Evolutionary conservation across 2,329 filamentous ascomycete genomes (phyloP), one percentile per base, ranked within the genome.

Genomic region (Paramyrothecium sp.): DNA sequence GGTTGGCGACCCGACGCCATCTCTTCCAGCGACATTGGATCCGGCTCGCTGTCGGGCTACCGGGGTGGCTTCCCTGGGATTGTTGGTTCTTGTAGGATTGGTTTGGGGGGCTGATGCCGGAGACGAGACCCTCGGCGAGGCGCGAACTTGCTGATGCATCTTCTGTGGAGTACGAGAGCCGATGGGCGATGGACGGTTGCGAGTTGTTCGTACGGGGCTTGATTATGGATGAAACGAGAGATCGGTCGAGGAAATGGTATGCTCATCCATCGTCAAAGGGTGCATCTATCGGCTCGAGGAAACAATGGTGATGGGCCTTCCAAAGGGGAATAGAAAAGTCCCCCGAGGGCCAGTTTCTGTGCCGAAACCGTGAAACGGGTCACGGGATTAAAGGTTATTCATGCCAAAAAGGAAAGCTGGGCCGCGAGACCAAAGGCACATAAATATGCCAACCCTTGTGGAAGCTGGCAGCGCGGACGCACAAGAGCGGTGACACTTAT

Each of bases 141-240:
- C 84, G 67, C 93, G 88, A 66, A 90, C 88, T 76, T 93, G 91
- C 77, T 96, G 93, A 84, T 97, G 92, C 93, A 97, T 97, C 54
- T 52, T 65, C 61, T 48, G 41, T 58, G 34, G 46, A 17, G 26
- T n/a, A 33, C 44, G 46, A 46, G 44, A 54, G 50, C 54, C 51
- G 46, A 48, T 49, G 54, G 51, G 49, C 46, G 20, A 50, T 44
- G 20, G 41, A 55, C 19, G 48, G 21, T 33, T 53, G 20, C 19
- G 26, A 30, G 26, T 30, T 5, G 10, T 30, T 30, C 26, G 26
- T 4, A 21, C 33, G 26, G 34, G 22, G 52, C 49, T n/a, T n/a
- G 65, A 65, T 71, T 64, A 71, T 59, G 62, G 63, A 59, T 61
- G 66, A 62, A 68, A 67, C 61, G 65, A 65, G 58, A 63, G 67